Evolutionary conservation across 192 early-diverging fungal species (phyloP), one percentile per base, ranked within the genome.

Genomic region (Coemansia sp.): DNA sequence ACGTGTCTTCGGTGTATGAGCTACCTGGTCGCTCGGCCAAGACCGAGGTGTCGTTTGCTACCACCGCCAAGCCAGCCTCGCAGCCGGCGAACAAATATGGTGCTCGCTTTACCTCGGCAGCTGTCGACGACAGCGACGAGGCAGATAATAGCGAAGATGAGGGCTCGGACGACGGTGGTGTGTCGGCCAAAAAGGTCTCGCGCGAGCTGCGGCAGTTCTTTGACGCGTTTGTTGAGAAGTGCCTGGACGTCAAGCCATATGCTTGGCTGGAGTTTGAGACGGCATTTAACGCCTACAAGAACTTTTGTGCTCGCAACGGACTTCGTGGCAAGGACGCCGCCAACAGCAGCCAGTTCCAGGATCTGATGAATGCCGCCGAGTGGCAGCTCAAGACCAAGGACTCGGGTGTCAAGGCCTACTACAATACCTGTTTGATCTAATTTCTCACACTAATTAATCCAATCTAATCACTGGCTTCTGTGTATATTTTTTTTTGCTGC

Each of bases 231-330:
- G 73, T 66, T 8, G 81, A 84, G 64, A 74, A 78, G 70, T 84
- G 77, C 62, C 60, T 79, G 13, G 81, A 84, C 57, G 77, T 84
- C 67, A 84, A 84, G 70, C 81, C 81, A 13, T 84, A 84, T n/a
- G 77, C 81, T 14, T 79, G 81, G 76, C 73, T 79, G 17, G 73
- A 75, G 29, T 70, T 79, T 46, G 61, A 69, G 24, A 56, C 60
- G 1, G 81, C 81, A 6, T 75, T 70, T 8, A 45, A 60, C 21
- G 77, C 81, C 42, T 84, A 84, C 70, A 75, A 62, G 51, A 70
- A 60, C 70, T 84, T 84, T 51, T 84, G 81, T 63, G 67, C 70
- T 42, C 81, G 81, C 67, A 84, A 84, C 16, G 81, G 81, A 11
- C 51, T 84, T 36, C 66, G 70, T 17, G 77, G 77, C 62, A 76